Evolutionary conservation across 495 filamentous ascomycete species (phyloP), one percentile per base, ranked within the genome.

Genomic region (Talaromyces adpressus): DNA sequence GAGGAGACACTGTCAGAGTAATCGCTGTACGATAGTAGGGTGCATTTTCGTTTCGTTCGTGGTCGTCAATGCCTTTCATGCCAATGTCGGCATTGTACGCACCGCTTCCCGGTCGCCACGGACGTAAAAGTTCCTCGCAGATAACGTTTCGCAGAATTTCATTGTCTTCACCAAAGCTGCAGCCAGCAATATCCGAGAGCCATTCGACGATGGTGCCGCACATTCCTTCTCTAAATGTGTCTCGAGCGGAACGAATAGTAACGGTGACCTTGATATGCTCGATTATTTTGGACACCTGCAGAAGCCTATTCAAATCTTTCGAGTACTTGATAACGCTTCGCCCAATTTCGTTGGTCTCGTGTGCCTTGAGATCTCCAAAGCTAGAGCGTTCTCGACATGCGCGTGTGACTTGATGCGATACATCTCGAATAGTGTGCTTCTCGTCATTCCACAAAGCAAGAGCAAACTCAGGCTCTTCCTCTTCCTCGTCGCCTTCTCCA

Each of bases 371-470:
- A 16, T 84, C 70, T 1, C 91, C 93, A 63, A 90, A 93, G 14
- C 74, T 77, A 61, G 80, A 76, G 9, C 84, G 79, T 63, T 88
- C 84, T 65, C 86, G 89, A 81, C 95, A 98, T 58, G 94, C 95
- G 61, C 95, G 84, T 3, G 89, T 89, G 16, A 98, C 91, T 72
- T 97, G 92, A 34, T 93, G 84, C 62, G 87, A 77, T 9, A 98
- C 93, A 72, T 98, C 94, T n/a, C 84, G 80, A 58, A 97, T 87
- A 0, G 94, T 98, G 71, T 98, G 94, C 76, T 98, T 98, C 74
- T 98, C 94, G 64, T 98, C 94, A 67, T 98, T 98, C 94, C 94
- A 98, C 7, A 98, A 79, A 20, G 97, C 74, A n/a, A 98, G 76
- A 4, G 91, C 87, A 71, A 87, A 98, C 68, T 97, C 92, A 14